Evolutionary conservation across 2,329 filamentous ascomycete species (phyloP).

Genomic region (Ceratocystis papillata): DNA sequence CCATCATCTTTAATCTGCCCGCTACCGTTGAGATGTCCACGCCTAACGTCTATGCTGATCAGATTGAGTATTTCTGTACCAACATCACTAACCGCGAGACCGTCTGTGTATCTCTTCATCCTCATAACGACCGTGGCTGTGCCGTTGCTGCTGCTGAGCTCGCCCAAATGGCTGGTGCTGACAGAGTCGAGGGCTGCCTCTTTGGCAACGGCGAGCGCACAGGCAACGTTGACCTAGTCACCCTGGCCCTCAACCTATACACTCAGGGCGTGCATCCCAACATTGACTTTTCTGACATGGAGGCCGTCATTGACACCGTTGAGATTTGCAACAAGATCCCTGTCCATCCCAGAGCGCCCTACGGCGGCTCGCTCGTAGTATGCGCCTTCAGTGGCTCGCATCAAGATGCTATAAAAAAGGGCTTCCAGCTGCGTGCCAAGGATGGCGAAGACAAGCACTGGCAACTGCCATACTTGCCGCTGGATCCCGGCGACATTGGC

Average conservation of each 20-base stretch:
- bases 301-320: slow-evolving; percentile 73
- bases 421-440: slow-evolving; percentile 60
- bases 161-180: slow-evolving; percentile 91
- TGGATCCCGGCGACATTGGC: slow-evolving; percentile 88
- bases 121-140: slow-evolving; percentile 88
- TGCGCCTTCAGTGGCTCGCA: slow-evolving; percentile 87
- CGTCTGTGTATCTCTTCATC: slow-evolving; percentile 79
- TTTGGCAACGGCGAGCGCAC: slow-evolving; percentile 94
- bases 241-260: slow-evolving; percentile 84
- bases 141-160: slow-evolving; percentile 83
- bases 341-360: slow-evolving; percentile 78
- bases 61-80: slow-evolving; percentile 89
- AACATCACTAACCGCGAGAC: slow-evolving; percentile 77
- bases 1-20: slow-evolving; percentile 93
- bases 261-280: slow-evolving; percentile 79
- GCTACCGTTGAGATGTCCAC: slow-evolving; percentile 93
- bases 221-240: slow-evolving; percentile 91
- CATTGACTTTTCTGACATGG: slow-evolving; percentile 86
- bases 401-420: slow-evolving; percentile 95
- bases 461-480: slow-evolving; percentile 82
- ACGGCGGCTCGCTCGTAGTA: slow-evolving; percentile 82
- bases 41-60: slow-evolving; percentile 90
- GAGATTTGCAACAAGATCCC: slow-evolving; percentile 93
- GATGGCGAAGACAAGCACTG: slow-evolving; percentile 56
- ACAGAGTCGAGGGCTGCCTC: slow-evolving; percentile 85